A percentile compares a stretch with the other conserved stretches of the same genome.
Conservation (phyloP, 257 asterid species). For the Solanum corneliomulleri region DNA sequence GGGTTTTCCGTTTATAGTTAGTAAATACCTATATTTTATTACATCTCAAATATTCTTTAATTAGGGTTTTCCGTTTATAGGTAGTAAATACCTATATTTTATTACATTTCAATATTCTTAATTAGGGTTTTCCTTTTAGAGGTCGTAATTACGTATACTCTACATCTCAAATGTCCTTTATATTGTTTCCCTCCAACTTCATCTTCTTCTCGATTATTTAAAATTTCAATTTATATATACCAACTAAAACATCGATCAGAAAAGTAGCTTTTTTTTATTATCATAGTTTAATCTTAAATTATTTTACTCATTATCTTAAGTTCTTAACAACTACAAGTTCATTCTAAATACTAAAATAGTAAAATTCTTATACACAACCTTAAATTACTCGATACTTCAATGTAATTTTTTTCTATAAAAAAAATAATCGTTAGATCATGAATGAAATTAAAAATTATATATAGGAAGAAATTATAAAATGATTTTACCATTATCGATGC, state of each 20-base stretch:
- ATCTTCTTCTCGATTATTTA: background rate
- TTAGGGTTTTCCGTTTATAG: background rate
- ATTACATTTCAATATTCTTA: background rate
- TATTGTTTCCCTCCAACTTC: background rate
- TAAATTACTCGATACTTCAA: background rate
- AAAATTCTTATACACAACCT: background rate
- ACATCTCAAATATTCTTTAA: background rate
- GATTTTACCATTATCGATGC: background rate
- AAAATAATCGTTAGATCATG: background rate
- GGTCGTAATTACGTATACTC: background rate
- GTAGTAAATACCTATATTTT: rapidly evolving
- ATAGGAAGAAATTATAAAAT: background rate
- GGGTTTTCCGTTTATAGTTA: too few relatives aligned
- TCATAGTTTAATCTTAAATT: background rate
- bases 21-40: too few relatives aligned
- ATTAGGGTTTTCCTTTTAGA: background rate
- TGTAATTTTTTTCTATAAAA: background rate
- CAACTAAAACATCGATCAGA: background rate
- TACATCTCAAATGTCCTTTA: background rate
- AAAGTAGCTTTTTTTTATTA: background rate
- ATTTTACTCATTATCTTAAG: background rate
- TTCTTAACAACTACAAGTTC: background rate
- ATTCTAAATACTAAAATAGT: background rate
- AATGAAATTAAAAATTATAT: background rate
- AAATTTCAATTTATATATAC: background rate